These are phyloP conservation scores for Candida neerlandica DNA, from an alignment of 1,139 yeast species.

Conservation along the genomic window DNA sequence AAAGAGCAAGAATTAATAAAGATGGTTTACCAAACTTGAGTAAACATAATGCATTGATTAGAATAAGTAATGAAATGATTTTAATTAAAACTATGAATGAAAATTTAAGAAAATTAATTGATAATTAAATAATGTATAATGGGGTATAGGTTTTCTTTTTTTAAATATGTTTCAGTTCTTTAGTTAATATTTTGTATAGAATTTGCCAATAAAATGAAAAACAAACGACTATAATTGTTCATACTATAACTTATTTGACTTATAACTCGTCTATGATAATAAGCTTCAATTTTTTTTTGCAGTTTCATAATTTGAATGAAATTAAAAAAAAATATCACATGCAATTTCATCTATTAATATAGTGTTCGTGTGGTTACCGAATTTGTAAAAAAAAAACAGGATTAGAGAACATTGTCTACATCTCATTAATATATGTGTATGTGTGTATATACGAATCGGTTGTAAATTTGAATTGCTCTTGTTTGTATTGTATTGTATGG, in stretches of 20 bases:
- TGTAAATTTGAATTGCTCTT: no score
- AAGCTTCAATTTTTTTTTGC: not conserved
- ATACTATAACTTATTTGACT: no score
- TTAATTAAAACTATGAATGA: slow-evolving; percentile 40
- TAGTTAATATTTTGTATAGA: no score
- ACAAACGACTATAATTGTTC: no score
- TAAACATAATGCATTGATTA: slow-evolving; percentile 49
- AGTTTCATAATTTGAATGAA: not conserved
- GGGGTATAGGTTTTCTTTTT: not conserved
- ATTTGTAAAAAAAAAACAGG: no score
- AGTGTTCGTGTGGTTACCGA: no score
- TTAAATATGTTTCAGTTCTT: not conserved
- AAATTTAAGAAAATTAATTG: slow-evolving; percentile 25
- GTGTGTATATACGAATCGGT: no score
- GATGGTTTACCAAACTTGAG: slow-evolving; percentile 52
- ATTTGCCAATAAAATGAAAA: no score
- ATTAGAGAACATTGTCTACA: no score
- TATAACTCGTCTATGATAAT: not conserved
- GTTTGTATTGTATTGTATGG: no score
- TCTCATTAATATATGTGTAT: no score
- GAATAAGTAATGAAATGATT: slow-evolving; percentile 44
- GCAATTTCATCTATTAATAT: not conserved
- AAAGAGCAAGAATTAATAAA: slow-evolving; percentile 45
- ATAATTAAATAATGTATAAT: not conserved
- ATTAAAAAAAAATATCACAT: not conserved